Conservation (phyloP, 2,329 filamentous ascomycete species). For the Pseudomassariella vexata region DNA sequence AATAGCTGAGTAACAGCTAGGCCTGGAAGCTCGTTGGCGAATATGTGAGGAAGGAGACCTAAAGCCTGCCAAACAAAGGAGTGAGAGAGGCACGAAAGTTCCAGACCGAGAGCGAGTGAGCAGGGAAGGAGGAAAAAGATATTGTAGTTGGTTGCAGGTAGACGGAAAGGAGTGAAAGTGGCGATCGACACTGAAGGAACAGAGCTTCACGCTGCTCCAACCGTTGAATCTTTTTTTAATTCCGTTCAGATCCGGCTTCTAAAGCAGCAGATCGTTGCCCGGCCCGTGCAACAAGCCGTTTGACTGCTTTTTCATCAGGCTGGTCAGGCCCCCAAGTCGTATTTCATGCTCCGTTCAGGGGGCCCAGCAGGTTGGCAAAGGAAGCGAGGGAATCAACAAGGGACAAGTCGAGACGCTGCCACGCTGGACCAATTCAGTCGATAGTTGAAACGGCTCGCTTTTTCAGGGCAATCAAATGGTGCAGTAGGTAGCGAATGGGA, state of each 20-base stretch:
- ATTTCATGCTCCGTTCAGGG: too few relatives aligned
- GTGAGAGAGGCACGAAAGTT: not conserved
- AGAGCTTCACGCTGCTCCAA: not conserved
- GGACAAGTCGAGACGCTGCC: too few relatives aligned
- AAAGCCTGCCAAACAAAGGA: not conserved
- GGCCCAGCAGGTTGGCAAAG: too few relatives aligned
- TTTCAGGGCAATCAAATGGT: constrained; percentile 3
- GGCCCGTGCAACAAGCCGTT: constrained; percentile 2
- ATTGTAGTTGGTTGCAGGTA: too few relatives aligned
- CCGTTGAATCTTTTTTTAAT: constrained; percentile 3
- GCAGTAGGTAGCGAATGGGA: constrained; percentile 1
- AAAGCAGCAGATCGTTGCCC: not conserved
- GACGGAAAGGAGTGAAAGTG: not conserved
- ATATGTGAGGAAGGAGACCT: constrained; percentile 1
- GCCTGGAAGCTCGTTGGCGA: not conserved
- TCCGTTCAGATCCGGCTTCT: not conserved
- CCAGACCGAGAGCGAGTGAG: too few relatives aligned
- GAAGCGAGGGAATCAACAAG: too few relatives aligned
- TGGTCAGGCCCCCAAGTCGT: too few relatives aligned
- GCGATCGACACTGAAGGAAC: not conserved
- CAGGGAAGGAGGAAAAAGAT: too few relatives aligned
- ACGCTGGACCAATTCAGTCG: too few relatives aligned
- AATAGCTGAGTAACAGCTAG: not conserved
- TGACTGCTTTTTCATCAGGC: too few relatives aligned
- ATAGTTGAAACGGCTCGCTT: constrained; percentile 4